Evolutionary conservation across 768 basidiomycete genomes (phyloP).

Genomic region (Lactarius psammicola): DNA sequence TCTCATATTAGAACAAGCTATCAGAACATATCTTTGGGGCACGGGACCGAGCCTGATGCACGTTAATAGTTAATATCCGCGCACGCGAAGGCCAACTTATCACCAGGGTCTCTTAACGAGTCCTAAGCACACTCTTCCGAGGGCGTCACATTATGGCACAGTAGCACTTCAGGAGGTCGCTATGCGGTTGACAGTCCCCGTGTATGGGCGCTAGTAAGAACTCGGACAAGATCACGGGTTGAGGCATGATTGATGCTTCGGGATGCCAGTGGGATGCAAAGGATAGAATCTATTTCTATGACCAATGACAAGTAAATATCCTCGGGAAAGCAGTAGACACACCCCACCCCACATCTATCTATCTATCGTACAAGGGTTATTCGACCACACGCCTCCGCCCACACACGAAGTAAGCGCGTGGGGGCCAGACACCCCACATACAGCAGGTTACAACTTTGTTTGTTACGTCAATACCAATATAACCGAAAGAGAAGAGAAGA

Average conservation of each 20-base stretch:
- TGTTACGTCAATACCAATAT: slow-evolving; percentile 7
- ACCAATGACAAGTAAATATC: neutral
- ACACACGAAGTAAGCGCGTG: neutral
- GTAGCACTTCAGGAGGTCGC: neutral
- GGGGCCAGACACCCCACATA: slow-evolving; percentile 3
- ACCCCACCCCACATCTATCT: neutral
- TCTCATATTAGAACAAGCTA: neutral
- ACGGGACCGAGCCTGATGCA: neutral
- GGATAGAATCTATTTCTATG: neutral
- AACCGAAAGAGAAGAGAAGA: neutral
- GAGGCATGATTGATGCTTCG: neutral
- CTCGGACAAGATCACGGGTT: neutral
- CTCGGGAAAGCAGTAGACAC: neutral
- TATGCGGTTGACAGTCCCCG: neutral
- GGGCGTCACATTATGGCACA: neutral
- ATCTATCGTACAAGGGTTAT: neutral
- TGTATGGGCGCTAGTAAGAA: neutral
- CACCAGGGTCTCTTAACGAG: neutral
- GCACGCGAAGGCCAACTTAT: slow-evolving; percentile 5
- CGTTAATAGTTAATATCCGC: neutral
- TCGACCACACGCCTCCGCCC: neutral
- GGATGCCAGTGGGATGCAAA: neutral
- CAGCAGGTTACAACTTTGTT: neutral
- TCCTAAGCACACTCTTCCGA: neutral
- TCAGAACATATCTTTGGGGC: neutral